These are phyloP conservation scores for Trichomonascaceae sp. DNA, from an alignment of 1,139 yeast species.

Conservation along the genomic window DNA sequence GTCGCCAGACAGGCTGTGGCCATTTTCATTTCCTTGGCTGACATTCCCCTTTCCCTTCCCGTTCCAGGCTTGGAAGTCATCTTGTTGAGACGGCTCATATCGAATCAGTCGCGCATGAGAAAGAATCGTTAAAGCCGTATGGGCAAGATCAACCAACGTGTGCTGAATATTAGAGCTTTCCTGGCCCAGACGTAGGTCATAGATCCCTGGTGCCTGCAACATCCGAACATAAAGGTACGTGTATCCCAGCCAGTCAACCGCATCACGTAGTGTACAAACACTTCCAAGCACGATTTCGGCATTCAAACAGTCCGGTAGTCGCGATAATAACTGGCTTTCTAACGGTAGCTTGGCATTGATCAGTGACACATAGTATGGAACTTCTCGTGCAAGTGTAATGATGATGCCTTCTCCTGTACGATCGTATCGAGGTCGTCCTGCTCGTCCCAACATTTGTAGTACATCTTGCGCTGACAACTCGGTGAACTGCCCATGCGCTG, in stretches of 20 bases:
- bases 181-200: conserved; percentile 58
- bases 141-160: conserved; percentile 55
- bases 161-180: conserved; percentile 18
- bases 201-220: conserved; percentile 58
- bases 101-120: conserved; percentile 41
- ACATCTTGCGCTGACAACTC: conserved; percentile 90
- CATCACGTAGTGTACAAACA: conserved; percentile 48
- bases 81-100: too few relatives aligned
- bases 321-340: conserved; percentile 71
- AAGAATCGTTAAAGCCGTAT: conserved; percentile 58
- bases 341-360: conserved; percentile 85
- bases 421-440: conserved; percentile 94
- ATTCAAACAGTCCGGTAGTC: conserved; percentile 60
- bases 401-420: conserved; percentile 88
- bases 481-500: conserved; percentile 79
- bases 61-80: too few relatives aligned
- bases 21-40: conserved; percentile 30
- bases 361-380: conserved; percentile 79
- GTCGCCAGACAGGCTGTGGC: too few relatives aligned
- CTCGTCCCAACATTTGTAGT: conserved; percentile 88
- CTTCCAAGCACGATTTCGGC: conserved; percentile 80
- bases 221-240: conserved; percentile 75
- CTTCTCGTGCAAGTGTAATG: conserved; percentile 73
- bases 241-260: conserved; percentile 63
- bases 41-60: too few relatives aligned